Conservation (phyloP, 805 yeast species). For the Komagataella pseudopastoris region DNA sequence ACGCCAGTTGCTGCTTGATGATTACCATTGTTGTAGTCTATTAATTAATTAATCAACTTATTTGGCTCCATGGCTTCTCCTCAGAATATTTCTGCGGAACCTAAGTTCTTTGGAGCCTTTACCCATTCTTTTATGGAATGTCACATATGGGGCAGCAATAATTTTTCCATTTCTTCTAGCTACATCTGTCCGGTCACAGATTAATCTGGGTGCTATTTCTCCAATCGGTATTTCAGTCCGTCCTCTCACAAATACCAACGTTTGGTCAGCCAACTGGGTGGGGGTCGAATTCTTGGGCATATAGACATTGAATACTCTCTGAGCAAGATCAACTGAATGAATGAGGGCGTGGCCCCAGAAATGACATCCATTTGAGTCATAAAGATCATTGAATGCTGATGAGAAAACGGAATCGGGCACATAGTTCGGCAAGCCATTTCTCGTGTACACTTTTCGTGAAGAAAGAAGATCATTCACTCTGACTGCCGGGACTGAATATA, state of each 20-base stretch:
- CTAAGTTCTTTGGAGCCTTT: slow-evolving; percentile 36
- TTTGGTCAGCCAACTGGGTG: slow-evolving; percentile 10
- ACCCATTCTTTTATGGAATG: slow-evolving; percentile 20
- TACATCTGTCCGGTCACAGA: slow-evolving; percentile 4
- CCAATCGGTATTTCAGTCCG: slow-evolving; percentile 51
- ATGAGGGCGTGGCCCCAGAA: slow-evolving; percentile 46
- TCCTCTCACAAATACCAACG: slow-evolving; percentile 39
- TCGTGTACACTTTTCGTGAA: neutral
- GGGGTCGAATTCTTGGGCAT: slow-evolving; percentile 24
- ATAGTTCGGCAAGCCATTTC: slow-evolving; percentile 13
- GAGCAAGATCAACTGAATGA: slow-evolving; percentile 42
- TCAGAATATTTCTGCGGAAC: slow-evolving; percentile 30
- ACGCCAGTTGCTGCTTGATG: neutral
- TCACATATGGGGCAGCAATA: slow-evolving; percentile 22
- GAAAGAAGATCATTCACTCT: neutral
- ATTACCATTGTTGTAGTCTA: no score
- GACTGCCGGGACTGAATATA: neutral
- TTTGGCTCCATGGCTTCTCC: slow-evolving; percentile 11
- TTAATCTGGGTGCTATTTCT: slow-evolving; percentile 17
- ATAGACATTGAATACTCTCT: slow-evolving; percentile 36
- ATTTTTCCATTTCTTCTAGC: slow-evolving; percentile 4
- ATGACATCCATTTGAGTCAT: slow-evolving; percentile 4
- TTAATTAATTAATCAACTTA: neutral
- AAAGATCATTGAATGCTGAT: neutral
- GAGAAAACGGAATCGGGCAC: slow-evolving; percentile 7